Conservation (phyloP, 2,329 filamentous ascomycete species). For the Byssochlamys sp. region DNA sequence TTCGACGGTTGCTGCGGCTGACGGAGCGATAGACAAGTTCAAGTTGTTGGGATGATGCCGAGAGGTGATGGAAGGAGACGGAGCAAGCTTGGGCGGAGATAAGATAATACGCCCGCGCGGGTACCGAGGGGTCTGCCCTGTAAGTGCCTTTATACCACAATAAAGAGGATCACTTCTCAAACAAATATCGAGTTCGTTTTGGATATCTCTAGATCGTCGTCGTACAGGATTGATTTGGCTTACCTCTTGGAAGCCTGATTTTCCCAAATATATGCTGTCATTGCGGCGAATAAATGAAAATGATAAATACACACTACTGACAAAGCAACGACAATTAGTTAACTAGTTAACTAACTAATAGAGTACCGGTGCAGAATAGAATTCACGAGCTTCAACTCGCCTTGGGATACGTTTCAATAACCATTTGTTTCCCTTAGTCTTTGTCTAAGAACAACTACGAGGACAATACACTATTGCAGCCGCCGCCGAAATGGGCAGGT, state of each 20-base stretch:
- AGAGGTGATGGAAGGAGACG: slow-evolving; percentile 3
- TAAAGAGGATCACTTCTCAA: too few relatives aligned
- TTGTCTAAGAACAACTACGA: not conserved
- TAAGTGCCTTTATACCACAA: too few relatives aligned
- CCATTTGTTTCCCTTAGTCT: too few relatives aligned
- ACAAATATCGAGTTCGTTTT: too few relatives aligned
- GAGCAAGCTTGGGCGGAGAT: slow-evolving; percentile 17
- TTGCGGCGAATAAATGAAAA: not conserved
- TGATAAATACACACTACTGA: not conserved
- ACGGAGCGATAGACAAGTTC: not conserved
- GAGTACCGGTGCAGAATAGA: too few relatives aligned
- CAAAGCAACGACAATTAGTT: too few relatives aligned
- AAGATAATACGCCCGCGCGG: slow-evolving; percentile 17
- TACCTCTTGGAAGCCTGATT: not conserved
- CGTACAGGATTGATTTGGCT: not conserved
- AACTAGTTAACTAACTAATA: too few relatives aligned
- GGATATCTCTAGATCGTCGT: too few relatives aligned
- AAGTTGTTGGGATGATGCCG: not conserved
- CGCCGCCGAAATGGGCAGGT: not conserved
- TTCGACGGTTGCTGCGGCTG: not conserved
- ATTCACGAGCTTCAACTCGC: too few relatives aligned
- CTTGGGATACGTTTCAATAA: too few relatives aligned
- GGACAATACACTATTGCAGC: not conserved
- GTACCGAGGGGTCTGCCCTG: too few relatives aligned
- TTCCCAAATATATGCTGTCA: not conserved